Evolutionary conservation across 352 stramenopile species (phyloP), one percentile per base, ranked within the genome.

Genomic region (Aphanomyces euteiches): DNA sequence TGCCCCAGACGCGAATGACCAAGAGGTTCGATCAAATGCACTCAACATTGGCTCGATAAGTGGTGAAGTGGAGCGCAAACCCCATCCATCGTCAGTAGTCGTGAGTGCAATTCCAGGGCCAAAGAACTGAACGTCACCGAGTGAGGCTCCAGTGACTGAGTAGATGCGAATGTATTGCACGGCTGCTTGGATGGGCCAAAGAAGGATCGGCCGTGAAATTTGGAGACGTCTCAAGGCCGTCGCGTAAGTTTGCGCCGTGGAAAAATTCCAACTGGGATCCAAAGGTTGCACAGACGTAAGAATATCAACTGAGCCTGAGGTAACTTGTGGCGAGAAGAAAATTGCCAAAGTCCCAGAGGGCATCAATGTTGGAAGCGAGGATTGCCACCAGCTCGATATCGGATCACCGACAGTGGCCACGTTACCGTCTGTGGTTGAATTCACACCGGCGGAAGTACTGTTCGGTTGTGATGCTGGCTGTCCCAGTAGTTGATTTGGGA

Each of bases 331-430:
- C 0, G 85, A 75, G 0, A 90, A 6, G 56, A 90, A 86, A 13
- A 90, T 69, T 0, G 75, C 83, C 1, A 93, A 7, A 0, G 82
- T 83, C 0, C 85, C 85, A 15, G 90, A 19, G 3, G 78, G 79
- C 6, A 37, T 77, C 36, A 88, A 53, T 8, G 69, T 56, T 15
- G 74, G 56, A 5, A 92, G 67, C 0, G 73, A 77, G 1, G 75
- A 78, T 66, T 92, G 76, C 82, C 83, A 90, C 81, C 82, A 92
- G 4, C 80, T 74, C 3, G 85, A 69, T 0, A n/a, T 59, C 54
- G 84, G 77, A 13, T 63, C 74, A 19, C 66, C 19, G 7, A 79
- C 88, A 0, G 66, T 73, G 7, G 78, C 64, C 19, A 73, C 58
- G 36, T 47, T 69, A 4, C 77, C 75, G 56, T 80, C 77, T 1